phyloP scores from a whole-genome alignment of 768 basidiomycete species.

The Lactarius sp. region DNA sequence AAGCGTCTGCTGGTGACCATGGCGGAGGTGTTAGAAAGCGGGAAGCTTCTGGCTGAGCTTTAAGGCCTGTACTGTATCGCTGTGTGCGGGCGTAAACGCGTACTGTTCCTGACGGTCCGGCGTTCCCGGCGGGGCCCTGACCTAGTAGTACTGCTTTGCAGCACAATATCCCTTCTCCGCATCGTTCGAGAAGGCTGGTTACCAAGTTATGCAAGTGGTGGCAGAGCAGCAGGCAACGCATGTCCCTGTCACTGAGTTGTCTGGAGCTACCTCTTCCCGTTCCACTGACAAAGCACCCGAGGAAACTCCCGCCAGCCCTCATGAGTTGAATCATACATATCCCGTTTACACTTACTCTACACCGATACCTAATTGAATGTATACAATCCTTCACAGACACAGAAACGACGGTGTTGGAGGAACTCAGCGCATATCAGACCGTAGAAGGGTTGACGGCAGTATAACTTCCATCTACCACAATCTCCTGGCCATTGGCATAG shows the following conservation, averaged over 20 bases:
- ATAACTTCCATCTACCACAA: conserved; percentile 73
- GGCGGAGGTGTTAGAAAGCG: no score
- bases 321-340: neutral
- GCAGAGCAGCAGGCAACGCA: conserved; percentile 38
- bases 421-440: conserved; percentile 27
- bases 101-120: no score
- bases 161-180: no score
- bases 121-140: no score
- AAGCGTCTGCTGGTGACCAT: no score
- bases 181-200: conserved; percentile 43
- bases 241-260: conserved; percentile 30
- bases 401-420: neutral
- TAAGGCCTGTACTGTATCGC: no score
- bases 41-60: no score
- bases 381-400: neutral
- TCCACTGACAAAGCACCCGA: neutral
- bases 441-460: conserved; percentile 64
- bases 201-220: conserved; percentile 46
- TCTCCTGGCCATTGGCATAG: conserved; percentile 75
- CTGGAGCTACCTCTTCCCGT: neutral
- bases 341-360: neutral
- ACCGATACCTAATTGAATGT: neutral
- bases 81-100: no score
- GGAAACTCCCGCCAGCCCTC: neutral
- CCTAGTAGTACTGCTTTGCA: no score